These are phyloP conservation scores for Fragaria iinumae DNA, from an alignment of 306 rosid genomes.

Conservation along the genomic window DNA sequence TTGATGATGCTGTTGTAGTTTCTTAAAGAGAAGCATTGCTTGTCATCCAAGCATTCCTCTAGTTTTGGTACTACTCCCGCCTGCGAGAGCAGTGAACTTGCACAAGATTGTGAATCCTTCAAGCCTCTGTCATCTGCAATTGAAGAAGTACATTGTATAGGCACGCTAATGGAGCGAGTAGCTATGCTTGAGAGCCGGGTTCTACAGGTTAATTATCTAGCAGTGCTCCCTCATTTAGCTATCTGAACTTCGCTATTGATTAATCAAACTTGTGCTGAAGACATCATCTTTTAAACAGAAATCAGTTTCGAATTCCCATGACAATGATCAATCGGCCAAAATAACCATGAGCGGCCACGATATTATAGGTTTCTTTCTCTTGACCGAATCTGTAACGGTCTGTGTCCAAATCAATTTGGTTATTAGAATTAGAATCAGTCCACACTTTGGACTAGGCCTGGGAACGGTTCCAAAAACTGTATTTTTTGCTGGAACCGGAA, in stretches of 20 bases:
- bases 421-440: not conserved
- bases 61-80: not conserved
- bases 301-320: not conserved
- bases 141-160: conserved; percentile 40
- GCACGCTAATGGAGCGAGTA: conserved; percentile 39
- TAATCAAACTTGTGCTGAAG: not conserved
- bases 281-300: not conserved
- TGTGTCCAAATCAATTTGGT: not conserved
- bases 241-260: not conserved
- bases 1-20: conserved; percentile 25
- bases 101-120: conserved; percentile 3
- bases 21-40: conserved; percentile 36
- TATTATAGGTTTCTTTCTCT: too few species aligned
- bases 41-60: not conserved
- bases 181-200: conserved; percentile 37
- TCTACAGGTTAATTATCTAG: conserved; percentile 27
- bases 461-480: too few species aligned
- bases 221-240: not conserved
- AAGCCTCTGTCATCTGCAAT: conserved; percentile 36
- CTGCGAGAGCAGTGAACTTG: conserved; percentile 5
- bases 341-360: too few species aligned
- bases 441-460: not conserved
- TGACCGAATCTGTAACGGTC: too few species aligned
- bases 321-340: too few species aligned
- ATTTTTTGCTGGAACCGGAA: too few species aligned